phyloP scores from a whole-genome alignment of 352 stramenopile genomes.

The Globisporangium ultimum region DNA sequence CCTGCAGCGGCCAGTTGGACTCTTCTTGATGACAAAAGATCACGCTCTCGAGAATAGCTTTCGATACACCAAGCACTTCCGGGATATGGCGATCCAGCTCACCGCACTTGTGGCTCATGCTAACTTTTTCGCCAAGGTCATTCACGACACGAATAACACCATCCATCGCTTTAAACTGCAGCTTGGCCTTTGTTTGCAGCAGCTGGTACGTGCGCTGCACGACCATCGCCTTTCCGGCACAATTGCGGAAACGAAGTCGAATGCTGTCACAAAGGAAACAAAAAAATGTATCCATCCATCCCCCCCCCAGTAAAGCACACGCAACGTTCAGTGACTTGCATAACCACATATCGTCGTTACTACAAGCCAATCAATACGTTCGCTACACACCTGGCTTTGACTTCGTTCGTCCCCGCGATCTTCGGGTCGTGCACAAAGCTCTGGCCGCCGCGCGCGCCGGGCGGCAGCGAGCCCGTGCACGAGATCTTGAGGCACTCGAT shows the following conservation, averaged over 20 bases:
- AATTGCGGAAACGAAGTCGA: slow-evolving; percentile 92
- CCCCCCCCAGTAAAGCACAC: neutral
- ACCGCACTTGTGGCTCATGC: slow-evolving; percentile 93
- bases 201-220: slow-evolving; percentile 95
- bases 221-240: slow-evolving; percentile 84
- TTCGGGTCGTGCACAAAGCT: slow-evolving; percentile 98
- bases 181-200: slow-evolving; percentile 86
- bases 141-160: slow-evolving; percentile 91
- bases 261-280: slow-evolving; percentile 30
- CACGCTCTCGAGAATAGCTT: slow-evolving; percentile 98
- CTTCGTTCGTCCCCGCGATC: slow-evolving; percentile 90
- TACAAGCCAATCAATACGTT: no score
- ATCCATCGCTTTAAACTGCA: slow-evolving; percentile 97
- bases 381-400: slow-evolving; percentile 51
- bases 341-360: neutral
- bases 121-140: slow-evolving; percentile 88
- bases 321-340: neutral
- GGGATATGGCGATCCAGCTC: slow-evolving; percentile 95
- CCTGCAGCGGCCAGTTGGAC: slow-evolving; percentile 96
- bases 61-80: slow-evolving; percentile 94
- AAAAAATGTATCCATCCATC: no score
- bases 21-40: slow-evolving; percentile 99
- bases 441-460: slow-evolving; percentile 84
- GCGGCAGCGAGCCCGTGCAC: slow-evolving; percentile 93
- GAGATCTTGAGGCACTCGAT: slow-evolving; percentile 99